These are phyloP conservation scores for Entelexis sorbosivorans DNA, from an alignment of 1,139 yeast genomes.

Conservation along the genomic window DNA sequence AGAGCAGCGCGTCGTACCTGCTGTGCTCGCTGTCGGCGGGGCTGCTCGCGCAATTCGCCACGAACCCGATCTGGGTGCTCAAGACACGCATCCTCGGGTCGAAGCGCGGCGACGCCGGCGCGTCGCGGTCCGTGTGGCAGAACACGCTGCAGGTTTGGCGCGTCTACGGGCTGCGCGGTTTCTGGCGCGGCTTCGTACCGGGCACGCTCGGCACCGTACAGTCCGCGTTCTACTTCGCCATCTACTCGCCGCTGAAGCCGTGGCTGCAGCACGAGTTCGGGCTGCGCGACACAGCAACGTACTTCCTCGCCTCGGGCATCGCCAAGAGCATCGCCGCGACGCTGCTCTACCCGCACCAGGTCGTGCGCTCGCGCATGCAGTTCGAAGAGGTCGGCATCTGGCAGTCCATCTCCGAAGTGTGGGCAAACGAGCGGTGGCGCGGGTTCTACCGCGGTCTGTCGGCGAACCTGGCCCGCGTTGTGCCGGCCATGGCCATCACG, in stretches of 20 bases:
- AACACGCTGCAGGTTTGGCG: slow-evolving; percentile 36
- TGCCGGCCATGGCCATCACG: slow-evolving; percentile 77
- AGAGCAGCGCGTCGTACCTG: slow-evolving; percentile 30
- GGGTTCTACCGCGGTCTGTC: slow-evolving; percentile 76
- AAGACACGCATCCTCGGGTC: slow-evolving; percentile 66
- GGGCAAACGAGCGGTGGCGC: slow-evolving; percentile 38
- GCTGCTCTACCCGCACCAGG: slow-evolving; percentile 74
- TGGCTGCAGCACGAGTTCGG: slow-evolving; percentile 18
- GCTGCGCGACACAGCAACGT: slow-evolving; percentile 38
- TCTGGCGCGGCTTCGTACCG: slow-evolving; percentile 79
- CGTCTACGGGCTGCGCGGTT: slow-evolving; percentile 58
- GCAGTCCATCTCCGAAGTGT: slow-evolving; percentile 28
- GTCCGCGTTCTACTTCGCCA: slow-evolving; percentile 76
- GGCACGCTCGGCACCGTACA: slow-evolving; percentile 75
- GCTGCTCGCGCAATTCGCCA: slow-evolving; percentile 54
- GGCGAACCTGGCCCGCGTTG: slow-evolving; percentile 71
- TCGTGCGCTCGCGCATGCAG: slow-evolving; percentile 69
- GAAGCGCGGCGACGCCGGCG: slow-evolving; percentile 26
- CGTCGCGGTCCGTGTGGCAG: slow-evolving; percentile 31
- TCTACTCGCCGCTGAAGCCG: slow-evolving; percentile 64
- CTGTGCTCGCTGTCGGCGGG: slow-evolving; percentile 61
- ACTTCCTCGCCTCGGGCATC: slow-evolving; percentile 50
- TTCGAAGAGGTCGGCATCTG: slow-evolving; percentile 29
- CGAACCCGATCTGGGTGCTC: slow-evolving; percentile 89
- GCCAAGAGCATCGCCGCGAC: slow-evolving; percentile 63